Base-by-base conservation (phyloP, 768 basidiomycete species). In the Naganishia vaughanmartiniae region DNA sequence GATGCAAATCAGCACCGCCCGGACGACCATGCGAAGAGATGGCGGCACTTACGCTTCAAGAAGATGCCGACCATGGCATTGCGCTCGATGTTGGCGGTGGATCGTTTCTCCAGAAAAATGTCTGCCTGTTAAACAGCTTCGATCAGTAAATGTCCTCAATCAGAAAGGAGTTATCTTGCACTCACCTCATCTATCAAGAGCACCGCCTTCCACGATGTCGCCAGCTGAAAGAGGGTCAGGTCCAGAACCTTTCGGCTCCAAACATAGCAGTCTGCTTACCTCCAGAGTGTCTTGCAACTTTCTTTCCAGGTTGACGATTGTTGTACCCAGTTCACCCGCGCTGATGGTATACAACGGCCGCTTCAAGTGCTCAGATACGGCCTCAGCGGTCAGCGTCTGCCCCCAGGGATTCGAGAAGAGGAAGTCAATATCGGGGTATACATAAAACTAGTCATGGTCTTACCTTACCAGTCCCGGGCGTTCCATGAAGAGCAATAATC, bases 261-360 rank as follows among this genome's bases (percentile, higher is more conserved):
- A 46, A 46, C 4, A 46, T 46, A 46, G 4, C 45, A 17, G 17
- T 9, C 4, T 51, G 48, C 48, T 15, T 24, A 51, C 48, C 48
- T 51, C 48, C 48, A 51, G 24, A n/a, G 48, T 51, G 24, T 51
- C 48, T 51, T 51, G 48, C 48, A 51, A 12, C 48, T 51, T 51
- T 51, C 48, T 51, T 24, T 51, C 48, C n/a, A 51, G 24, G 12
- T 51, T 51, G n/a, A 51, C 12, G n/a, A 51, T 51, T n/a, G 48
- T 51, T 2, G 48, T 51, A 51, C 48, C 48, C 48, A 51, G 14
- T 26, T 51, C 48, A 7, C 48, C 48, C 1, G 48, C 48, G 12
- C 48, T 51, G 48, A 51, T 51, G n/a, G 48, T 51, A n/a, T 51
- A 51, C n/a, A 51, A n/a, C 19, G 48, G 48, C 7, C 48, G 48